Evolutionary conservation across 805 yeast genomes (phyloP), one percentile per base, ranked within the genome.

Genomic region (Jamesozyma gamospora): DNA sequence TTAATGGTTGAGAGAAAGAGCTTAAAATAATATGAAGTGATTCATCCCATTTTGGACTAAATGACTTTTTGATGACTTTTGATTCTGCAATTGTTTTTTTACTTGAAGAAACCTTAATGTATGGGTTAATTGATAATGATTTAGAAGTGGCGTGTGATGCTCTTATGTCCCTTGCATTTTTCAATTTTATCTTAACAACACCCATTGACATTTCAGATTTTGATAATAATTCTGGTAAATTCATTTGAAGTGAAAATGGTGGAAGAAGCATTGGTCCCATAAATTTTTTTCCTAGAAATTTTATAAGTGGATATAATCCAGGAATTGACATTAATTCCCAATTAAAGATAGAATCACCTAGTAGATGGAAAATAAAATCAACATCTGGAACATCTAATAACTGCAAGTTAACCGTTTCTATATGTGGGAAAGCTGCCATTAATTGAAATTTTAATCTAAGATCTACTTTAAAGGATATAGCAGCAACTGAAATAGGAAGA

Each of bases 201-300:
- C 98, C 98, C 50, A 85, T 70, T 5, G 96, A 80, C 26, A 88
- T 76, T 53, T 79, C 79, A 32, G 87, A 79, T 54, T 96, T 96
- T 18, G 88, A 80, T 51, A 90, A 63, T 56, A 90, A 66, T 64
- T 88, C 95, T 56, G 90, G 94, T 34, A 90, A 72, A 53, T 90
- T 88, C 56, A 90, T 65, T 65, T 90, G 94, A 70, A 87, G 82
- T 3, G 95, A 84, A 47, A 90, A 77, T 9, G 98, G 98, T 35
- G 81, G 70, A 52, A 84, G 81, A 36, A 88, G 55, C 67, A 88
- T 75, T 21, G 96, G 90, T 11, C 96, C 96, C 34, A 75, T 78
- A 63, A 79, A 87, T 55, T 86, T 82, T 53, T 73, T 74, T 25
- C 86, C 74, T 82, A 87, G 77, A 53, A 82, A 87, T 59, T 82